Conservation (phyloP, 169 alveolate genomes). For the Cryptosporidium parvum region DNA sequence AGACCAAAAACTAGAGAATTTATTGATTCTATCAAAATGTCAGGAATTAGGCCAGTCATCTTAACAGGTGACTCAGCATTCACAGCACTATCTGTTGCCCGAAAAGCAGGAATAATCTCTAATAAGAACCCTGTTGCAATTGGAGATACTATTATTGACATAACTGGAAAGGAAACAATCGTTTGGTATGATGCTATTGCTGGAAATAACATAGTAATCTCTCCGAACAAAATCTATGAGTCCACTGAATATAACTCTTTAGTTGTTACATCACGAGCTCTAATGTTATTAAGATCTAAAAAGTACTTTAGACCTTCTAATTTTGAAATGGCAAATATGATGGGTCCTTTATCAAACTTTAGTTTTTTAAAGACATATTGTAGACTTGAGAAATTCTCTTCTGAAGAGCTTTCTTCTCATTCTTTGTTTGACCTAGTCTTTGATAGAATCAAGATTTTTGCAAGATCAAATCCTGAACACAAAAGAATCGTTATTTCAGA, state of each 20-base stretch:
- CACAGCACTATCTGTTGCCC: slow-evolving; percentile 60
- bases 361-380: neutral
- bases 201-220: slow-evolving; percentile 6
- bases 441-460: slow-evolving; percentile 43
- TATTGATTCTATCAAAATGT: neutral
- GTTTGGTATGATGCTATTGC: slow-evolving; percentile 30
- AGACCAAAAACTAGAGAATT: slow-evolving; percentile 27
- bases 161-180: neutral
- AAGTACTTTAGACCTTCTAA: slow-evolving; percentile 18
- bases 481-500: slow-evolving; percentile 31
- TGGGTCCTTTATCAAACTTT: neutral
- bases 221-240: slow-evolving; percentile 22
- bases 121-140: slow-evolving; percentile 15
- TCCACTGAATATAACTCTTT: slow-evolving; percentile 44
- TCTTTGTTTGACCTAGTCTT: slow-evolving; percentile 27
- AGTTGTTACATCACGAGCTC: slow-evolving; percentile 55
- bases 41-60: slow-evolving; percentile 62
- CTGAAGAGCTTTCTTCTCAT: slow-evolving; percentile 7
- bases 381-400: neutral
- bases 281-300: slow-evolving; percentile 19
- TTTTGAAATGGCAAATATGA: neutral
- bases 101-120: slow-evolving; percentile 43
- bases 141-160: neutral
- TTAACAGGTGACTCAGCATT: slow-evolving; percentile 69
- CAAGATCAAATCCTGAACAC: slow-evolving; percentile 66